These are phyloP conservation scores for Dillenia suffruticosa DNA, from an alignment of 164 flowering plant species.

Conservation along the genomic window DNA sequence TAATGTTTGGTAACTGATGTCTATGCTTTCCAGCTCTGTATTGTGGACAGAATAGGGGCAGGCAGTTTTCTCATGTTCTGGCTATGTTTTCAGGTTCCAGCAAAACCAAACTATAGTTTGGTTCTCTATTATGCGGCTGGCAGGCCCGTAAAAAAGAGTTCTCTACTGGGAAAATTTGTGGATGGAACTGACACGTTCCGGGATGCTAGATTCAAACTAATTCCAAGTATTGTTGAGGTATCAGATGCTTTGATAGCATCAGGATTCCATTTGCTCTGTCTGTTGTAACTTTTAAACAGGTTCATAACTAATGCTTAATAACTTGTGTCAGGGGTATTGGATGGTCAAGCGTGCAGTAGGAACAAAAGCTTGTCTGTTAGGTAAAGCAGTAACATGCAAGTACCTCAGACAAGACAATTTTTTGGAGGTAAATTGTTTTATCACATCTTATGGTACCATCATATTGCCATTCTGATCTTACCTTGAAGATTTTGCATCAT, in stretches of 20 bases:
- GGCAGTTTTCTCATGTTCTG: no score
- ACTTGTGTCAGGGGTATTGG: conserved; percentile 75
- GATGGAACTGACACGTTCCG: conserved; percentile 82
- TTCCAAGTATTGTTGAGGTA: conserved; percentile 94
- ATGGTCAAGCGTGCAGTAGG: conserved; percentile 99
- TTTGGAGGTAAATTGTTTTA: conserved; percentile 55
- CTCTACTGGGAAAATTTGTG: conserved; percentile 70
- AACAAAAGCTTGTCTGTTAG: conserved; percentile 87
- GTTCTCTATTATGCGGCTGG: conserved; percentile 85
- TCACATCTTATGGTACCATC: no score
- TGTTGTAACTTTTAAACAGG: not conserved
- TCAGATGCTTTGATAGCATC: conserved; percentile 3
- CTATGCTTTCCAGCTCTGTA: not conserved
- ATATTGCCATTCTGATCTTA: no score
- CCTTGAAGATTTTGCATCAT: no score
- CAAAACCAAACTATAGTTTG: conserved; percentile 88
- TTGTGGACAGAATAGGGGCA: no score
- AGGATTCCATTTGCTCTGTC: not conserved
- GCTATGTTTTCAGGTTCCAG: conserved; percentile 64
- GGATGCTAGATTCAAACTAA: conserved; percentile 84
- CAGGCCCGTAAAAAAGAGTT: conserved; percentile 63
- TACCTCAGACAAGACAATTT: conserved; percentile 85
- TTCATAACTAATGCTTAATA: conserved; percentile 10
- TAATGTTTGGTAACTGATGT: no score
- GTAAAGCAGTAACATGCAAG: conserved; percentile 92